These are phyloP conservation scores for Pulchroboletus neoregius DNA, from an alignment of 1,284 basidiomycete species.

Conservation along the genomic window DNA sequence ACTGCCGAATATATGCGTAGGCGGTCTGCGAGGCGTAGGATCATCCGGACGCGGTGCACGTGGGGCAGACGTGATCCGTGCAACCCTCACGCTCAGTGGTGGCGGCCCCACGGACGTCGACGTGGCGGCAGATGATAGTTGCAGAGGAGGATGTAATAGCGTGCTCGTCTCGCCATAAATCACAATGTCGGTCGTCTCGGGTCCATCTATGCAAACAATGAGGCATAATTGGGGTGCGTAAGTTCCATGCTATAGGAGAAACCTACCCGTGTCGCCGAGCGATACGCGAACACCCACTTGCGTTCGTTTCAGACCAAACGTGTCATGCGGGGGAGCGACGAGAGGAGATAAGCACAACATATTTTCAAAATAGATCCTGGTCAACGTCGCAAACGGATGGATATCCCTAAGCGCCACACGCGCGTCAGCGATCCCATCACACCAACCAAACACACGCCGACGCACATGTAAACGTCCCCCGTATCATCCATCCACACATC, in stretches of 20 bases:
- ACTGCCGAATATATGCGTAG: slow-evolving; percentile 33
- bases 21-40: slow-evolving; percentile 66
- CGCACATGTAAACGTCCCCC: slow-evolving; percentile 61
- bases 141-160: slow-evolving; percentile 14
- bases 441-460: slow-evolving; percentile 8
- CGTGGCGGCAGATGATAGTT: slow-evolving; percentile 13
- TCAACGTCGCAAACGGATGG: slow-evolving; percentile 60
- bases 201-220: slow-evolving; percentile 42
- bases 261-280: slow-evolving; percentile 62
- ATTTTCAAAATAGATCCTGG: slow-evolving; percentile 66
- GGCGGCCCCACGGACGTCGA: slow-evolving; percentile 15
- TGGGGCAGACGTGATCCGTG: slow-evolving; percentile 48
- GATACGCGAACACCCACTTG: slow-evolving; percentile 59
- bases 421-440: background rate
- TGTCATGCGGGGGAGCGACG: slow-evolving; percentile 22
- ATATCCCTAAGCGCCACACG: slow-evolving; percentile 49
- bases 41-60: slow-evolving; percentile 66
- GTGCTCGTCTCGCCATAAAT: slow-evolving; percentile 52
- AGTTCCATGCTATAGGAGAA: background rate
- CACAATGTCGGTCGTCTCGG: slow-evolving; percentile 63
- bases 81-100: slow-evolving; percentile 50
- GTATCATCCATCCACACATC: slow-evolving; percentile 59
- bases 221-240: background rate
- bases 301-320: slow-evolving; percentile 26
- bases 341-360: slow-evolving; percentile 54